phyloP scores from a whole-genome alignment of 495 filamentous ascomycete genomes.

The Aspergillus nidulans region DNA sequence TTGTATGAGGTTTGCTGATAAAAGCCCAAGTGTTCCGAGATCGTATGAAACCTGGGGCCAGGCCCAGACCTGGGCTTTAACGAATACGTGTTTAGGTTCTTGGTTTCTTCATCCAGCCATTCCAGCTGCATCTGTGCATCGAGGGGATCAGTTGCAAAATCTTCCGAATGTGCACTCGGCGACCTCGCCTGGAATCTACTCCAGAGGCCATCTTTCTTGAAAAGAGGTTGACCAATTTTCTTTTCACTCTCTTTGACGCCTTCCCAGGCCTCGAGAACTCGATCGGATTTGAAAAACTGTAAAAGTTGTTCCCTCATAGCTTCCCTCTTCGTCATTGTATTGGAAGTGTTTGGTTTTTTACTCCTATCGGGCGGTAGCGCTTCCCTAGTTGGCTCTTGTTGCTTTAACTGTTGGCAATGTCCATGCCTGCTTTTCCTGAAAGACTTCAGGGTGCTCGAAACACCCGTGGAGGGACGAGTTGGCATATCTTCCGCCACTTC shows the following conservation, averaged over 20 bases:
- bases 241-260: conserved; percentile 20
- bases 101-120: conserved; percentile 29
- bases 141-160: conserved; percentile 7
- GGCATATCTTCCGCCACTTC: conserved; percentile 16
- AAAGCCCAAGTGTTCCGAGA: conserved; percentile 29
- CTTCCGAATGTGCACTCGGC: conserved; percentile 11
- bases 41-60: conserved; percentile 33
- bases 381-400: conserved; percentile 16
- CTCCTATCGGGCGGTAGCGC: conserved; percentile 1
- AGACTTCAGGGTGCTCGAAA: conserved; percentile 22
- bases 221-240: conserved; percentile 6
- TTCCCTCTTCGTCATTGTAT: conserved; percentile 18
- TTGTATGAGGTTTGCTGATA: conserved; percentile 6
- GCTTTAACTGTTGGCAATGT: conserved; percentile 10
- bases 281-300: conserved; percentile 38
- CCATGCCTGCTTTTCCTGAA: conserved; percentile 20
- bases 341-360: conserved; percentile 10
- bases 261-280: conserved; percentile 39
- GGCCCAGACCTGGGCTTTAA: conserved; percentile 28
- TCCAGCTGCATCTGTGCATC: conserved; percentile 28
- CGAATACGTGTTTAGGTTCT: conserved; percentile 32
- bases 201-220: conserved; percentile 29
- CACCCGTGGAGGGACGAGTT: conserved; percentile 27
- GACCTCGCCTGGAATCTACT: conserved; percentile 34
- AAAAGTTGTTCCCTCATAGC: conserved; percentile 36